Percentiles rank a stretch among this genome's conserved stretches.
These are phyloP conservation scores for Dothideomycetes sp. DNA, from an alignment of 2,329 filamentous ascomycete genomes.

Conservation along the genomic window DNA sequence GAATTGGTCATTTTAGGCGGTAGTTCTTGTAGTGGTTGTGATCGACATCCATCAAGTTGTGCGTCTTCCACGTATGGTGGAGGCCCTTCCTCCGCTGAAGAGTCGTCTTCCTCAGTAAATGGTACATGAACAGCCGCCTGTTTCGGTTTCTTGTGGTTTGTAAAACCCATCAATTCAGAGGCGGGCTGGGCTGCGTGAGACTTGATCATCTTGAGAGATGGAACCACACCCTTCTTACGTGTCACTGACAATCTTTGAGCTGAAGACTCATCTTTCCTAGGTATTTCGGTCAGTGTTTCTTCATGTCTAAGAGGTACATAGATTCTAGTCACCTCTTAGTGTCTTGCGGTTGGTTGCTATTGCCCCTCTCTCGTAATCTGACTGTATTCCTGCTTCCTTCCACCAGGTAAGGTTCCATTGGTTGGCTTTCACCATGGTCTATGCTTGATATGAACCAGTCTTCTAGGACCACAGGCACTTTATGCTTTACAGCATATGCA, in stretches of 20 bases:
- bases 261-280: constrained; percentile 8
- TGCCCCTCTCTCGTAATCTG: background rate
- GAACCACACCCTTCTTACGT: constrained; percentile 18
- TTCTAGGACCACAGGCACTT: constrained; percentile 67
- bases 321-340: background rate
- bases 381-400: too few relatives aligned
- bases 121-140: constrained; percentile 5
- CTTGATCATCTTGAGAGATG: constrained; percentile 15
- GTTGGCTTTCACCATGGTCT: background rate
- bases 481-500: constrained; percentile 61
- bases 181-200: background rate
- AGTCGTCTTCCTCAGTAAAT: constrained; percentile 20
- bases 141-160: background rate
- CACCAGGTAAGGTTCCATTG: background rate
- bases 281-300: constrained; percentile 3
- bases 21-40: constrained; percentile 16
- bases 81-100: constrained; percentile 14
- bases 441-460: constrained; percentile 58
- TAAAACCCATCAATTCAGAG: too few relatives aligned
- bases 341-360: background rate
- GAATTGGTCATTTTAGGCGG: constrained; percentile 16
- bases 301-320: too few relatives aligned
- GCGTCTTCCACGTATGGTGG: background rate
- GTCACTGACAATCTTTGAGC: constrained; percentile 19
- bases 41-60: constrained; percentile 3